These are phyloP conservation scores for Tulasnella sp. DNA, from an alignment of 768 basidiomycete genomes.

Conservation along the genomic window DNA sequence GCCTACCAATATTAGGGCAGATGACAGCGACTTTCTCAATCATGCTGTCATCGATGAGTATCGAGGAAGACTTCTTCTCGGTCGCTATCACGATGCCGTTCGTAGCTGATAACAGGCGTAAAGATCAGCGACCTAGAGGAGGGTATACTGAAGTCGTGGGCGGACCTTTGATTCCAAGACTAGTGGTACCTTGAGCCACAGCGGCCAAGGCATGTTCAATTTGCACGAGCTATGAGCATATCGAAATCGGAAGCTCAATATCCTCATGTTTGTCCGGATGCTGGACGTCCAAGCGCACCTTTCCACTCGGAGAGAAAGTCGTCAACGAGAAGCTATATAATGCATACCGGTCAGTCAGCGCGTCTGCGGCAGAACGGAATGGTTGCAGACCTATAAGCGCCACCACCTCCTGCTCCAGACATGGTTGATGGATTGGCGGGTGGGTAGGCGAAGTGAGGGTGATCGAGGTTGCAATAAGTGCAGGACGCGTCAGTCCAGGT, in stretches of 20 bases:
- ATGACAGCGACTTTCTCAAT: constrained; percentile 95
- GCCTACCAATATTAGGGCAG: constrained; percentile 73
- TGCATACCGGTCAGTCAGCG: background rate
- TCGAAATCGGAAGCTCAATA: background rate
- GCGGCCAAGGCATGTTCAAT: constrained; percentile 99
- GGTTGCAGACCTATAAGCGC: constrained; percentile 55
- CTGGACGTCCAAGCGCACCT: constrained; percentile 22
- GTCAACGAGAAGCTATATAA: constrained; percentile 88
- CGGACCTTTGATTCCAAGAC: constrained; percentile 95
- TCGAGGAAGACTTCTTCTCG: constrained; percentile 97
- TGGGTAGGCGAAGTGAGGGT: background rate
- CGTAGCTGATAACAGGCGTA: constrained; percentile 48
- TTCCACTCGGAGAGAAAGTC: constrained; percentile 97
- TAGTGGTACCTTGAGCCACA: constrained; percentile 89
- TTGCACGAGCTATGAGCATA: constrained; percentile 59
- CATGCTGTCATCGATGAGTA: constrained; percentile 95
- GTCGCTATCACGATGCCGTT: constrained; percentile 99
- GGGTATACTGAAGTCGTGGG: background rate
- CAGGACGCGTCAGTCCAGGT: constrained; percentile 12
- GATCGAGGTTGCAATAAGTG: background rate
- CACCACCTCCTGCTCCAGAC: constrained; percentile 30
- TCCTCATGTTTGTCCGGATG: background rate
- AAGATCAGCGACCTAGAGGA: background rate
- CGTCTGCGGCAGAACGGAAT: background rate
- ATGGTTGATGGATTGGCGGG: background rate